phyloP scores from a whole-genome alignment of 2,329 filamentous ascomycete genomes.

The Domatiomyces globalis region DNA sequence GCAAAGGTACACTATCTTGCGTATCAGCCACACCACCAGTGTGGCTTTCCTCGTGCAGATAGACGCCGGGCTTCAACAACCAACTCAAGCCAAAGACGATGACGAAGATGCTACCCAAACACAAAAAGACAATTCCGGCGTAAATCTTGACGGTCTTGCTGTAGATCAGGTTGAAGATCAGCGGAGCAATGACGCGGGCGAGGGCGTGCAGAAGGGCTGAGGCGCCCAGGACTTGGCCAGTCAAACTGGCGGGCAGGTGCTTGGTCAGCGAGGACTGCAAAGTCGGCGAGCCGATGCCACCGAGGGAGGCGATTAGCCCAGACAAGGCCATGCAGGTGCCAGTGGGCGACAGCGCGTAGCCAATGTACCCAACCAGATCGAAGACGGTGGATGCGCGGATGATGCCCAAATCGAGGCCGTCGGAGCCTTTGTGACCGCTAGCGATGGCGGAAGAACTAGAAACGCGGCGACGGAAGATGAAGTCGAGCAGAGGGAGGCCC shows the following conservation, averaged over 20 bases:
- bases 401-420: constrained; percentile 61
- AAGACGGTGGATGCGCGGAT: constrained; percentile 62
- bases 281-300: constrained; percentile 73
- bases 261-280: constrained; percentile 77
- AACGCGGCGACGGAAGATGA: constrained; percentile 47
- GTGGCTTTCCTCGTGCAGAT: background rate
- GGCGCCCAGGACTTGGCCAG: constrained; percentile 79
- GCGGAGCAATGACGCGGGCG: constrained; percentile 62
- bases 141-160: constrained; percentile 63
- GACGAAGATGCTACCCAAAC: constrained; percentile 53
- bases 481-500: constrained; percentile 62
- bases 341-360: constrained; percentile 54
- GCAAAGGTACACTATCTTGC: background rate
- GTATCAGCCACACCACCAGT: background rate
- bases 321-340: constrained; percentile 54
- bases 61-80: constrained; percentile 50
- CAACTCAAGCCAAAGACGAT: constrained; percentile 52
- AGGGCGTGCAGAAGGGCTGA: constrained; percentile 74
- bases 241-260: constrained; percentile 67
- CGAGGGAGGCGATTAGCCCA: constrained; percentile 60
- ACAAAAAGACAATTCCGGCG: constrained; percentile 70
- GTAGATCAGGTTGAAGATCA: constrained; percentile 77
- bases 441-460: constrained; percentile 4
- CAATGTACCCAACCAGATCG: constrained; percentile 60
- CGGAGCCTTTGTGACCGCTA: constrained; percentile 52